Conservation (phyloP, 805 yeast genomes). For the Hanseniaspora jakobsenii region DNA sequence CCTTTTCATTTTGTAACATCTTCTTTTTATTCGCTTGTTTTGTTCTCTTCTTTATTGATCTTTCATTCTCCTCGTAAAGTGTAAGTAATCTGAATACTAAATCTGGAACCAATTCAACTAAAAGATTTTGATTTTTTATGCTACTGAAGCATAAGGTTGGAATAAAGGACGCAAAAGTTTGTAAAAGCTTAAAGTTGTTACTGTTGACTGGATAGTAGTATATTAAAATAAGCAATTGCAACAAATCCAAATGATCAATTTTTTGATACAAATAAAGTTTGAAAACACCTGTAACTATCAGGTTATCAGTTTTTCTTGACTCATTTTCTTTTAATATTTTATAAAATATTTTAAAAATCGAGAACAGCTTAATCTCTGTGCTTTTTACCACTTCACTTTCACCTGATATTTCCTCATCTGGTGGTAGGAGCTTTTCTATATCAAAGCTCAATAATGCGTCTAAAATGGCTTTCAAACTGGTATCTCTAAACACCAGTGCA, state of each 20-base stretch:
- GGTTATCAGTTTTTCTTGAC: conserved; percentile 57
- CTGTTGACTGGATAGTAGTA: conserved; percentile 63
- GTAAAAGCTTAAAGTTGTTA: conserved; percentile 54
- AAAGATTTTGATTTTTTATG: conserved; percentile 51
- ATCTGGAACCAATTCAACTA: conserved; percentile 55
- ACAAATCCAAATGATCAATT: conserved; percentile 54
- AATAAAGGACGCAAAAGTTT: conserved; percentile 72
- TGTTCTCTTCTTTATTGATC: conserved; percentile 25
- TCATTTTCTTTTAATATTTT: conserved; percentile 46
- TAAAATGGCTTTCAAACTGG: conserved; percentile 57
- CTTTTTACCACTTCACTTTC: conserved; percentile 37
- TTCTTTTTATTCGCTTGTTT: conserved; percentile 16
- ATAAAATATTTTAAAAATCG: conserved; percentile 58
- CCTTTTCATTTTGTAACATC: conserved; percentile 18
- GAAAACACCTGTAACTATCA: conserved; percentile 76
- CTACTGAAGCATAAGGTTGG: conserved; percentile 82
- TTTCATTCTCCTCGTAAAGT: conserved; percentile 29
- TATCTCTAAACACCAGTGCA: conserved; percentile 33
- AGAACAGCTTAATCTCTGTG: conserved; percentile 24
- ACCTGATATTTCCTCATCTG: conserved; percentile 50
- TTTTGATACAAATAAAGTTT: conserved; percentile 71
- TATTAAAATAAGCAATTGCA: conserved; percentile 56
- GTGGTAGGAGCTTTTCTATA: conserved; percentile 22
- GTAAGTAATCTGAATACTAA: conserved; percentile 47
- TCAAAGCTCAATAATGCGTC: conserved; percentile 77